Evolutionary conservation across 2,329 filamentous ascomycete species (phyloP), one percentile per base, ranked within the genome.

Genomic region (Aspergillus glaucus): DNA sequence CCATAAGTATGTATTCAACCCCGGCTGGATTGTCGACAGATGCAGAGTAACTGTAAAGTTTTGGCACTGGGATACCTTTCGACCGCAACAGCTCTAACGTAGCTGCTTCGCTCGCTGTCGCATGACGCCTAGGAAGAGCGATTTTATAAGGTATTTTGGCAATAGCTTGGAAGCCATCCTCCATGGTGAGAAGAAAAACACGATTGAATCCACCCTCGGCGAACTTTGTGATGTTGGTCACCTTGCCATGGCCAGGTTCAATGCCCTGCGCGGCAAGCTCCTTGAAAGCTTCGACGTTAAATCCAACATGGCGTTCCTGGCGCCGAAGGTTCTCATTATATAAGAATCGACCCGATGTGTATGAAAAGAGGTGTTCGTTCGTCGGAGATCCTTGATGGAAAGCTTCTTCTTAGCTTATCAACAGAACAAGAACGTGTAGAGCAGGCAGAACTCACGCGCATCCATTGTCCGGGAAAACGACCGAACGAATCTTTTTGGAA

Each of bases 51-150:
- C 53, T 53, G 53, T 56, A 58, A 10, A 65, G 41, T 40, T 50
- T 17, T 9, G 54, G 54, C 3, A 60, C 56, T 6, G 57, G 56
- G 5, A 60, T 49, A 12, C 51, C 55, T 37, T 55, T 55, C 3
- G 52, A 56, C 21, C 47, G 53, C 6, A 64, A 48, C 37, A 56
- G 56, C 2, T 49, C 32, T 7, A 57, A 42, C 10, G 60, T 61
- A 6, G 59, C 58, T 28, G 52, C 58, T 53, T 63, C 57, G 43
- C 53, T 62, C 4, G 57, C 60, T 22, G 58, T 60, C 14, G 55
- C 49, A 37, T 55, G 55, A 1, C 41, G 17, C 32, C 50, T 57
- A 8, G 50, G 53, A 3, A 49, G 53, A 6, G 55, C 45, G 21
- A 54, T 52, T 14, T 21, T 34, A 43, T 58, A 59, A 24, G 56